These are phyloP conservation scores for Hypomontagnella submonticulosa DNA, from an alignment of 495 filamentous ascomycete genomes.

Conservation along the genomic window DNA sequence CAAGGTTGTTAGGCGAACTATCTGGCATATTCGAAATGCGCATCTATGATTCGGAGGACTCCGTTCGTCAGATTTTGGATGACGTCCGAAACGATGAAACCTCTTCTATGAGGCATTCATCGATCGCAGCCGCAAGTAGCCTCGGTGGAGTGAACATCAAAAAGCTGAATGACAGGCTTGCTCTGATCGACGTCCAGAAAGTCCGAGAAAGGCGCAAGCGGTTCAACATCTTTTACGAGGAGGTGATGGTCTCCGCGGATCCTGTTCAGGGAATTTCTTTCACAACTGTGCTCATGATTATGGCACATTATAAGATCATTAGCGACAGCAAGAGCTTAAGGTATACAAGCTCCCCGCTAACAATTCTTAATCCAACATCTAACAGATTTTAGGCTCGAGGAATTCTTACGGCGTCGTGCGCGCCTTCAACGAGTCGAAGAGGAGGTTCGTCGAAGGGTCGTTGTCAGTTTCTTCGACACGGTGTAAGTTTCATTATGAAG, in stretches of 20 bases:
- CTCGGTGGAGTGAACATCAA: constrained; percentile 78
- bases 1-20: constrained; percentile 87
- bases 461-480: constrained; percentile 96
- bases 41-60: constrained; percentile 92
- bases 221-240: constrained; percentile 94
- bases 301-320: constrained; percentile 99
- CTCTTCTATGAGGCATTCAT: constrained; percentile 63
- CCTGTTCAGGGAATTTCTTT: constrained; percentile 89
- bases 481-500: constrained; percentile 61
- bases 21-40: constrained; percentile 97
- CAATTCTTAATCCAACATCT: neutral
- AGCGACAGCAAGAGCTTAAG: constrained; percentile 94
- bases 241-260: constrained; percentile 93
- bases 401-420: constrained; percentile 91
- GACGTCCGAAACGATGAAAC: constrained; percentile 72
- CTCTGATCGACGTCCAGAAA: constrained; percentile 75
- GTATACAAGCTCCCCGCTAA: constrained; percentile 52
- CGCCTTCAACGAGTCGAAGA: constrained; percentile 96
- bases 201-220: constrained; percentile 77
- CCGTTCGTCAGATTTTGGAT: constrained; percentile 83
- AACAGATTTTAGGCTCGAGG: constrained; percentile 72
- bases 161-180: constrained; percentile 77
- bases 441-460: constrained; percentile 86
- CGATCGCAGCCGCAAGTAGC: constrained; percentile 58
- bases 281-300: constrained; percentile 92